Base-by-base conservation (phyloP, 148 eudicot genomes). In the Polygonum aviculare region DNA sequence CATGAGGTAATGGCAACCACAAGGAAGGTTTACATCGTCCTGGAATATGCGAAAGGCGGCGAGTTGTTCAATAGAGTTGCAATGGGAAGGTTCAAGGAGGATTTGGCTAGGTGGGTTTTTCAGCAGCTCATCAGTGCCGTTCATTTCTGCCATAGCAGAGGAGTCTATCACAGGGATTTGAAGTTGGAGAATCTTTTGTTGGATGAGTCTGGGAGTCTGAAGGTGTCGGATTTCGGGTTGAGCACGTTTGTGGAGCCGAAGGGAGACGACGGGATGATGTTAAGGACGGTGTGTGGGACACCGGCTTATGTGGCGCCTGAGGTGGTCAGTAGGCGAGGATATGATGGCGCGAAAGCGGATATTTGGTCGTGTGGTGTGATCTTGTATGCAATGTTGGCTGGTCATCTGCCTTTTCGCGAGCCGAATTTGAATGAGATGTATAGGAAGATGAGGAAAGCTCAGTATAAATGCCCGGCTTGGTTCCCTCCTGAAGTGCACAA, bases 321-420 rank as follows among this genome's bases (percentile, higher is more conserved):
- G 79, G 94, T 93, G 75, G 83, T 93, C 3, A 82, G 79, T 26
- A 83, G 88, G 81, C 84, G 75, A 79, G 98, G 98, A 12, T 93
- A 93, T 52, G 96, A 91, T 79, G 98, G 98, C 21, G 92, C 86
- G 14, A 93, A 91, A 84, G 88, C 96, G 49, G 98, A 93, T 69
- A 84, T 91, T 2, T 93, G 98, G 96, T 93, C 98, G 9, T 91
- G 96, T 81, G 98, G 98, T 74, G 98, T 93, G 65, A 88, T 93
- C 78, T 81, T 93, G 35, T 93, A 65, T 72, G 89, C 87, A 60
- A 69, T 93, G 10, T 71, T 93, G 49, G 85, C 96, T 0, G 94
- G 98, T 73, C 79, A 84, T 77, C 84, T 91, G 44, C 98, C 98
- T 16, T 93, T 93, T 71, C 84, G 82, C 14, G 90, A 85, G 35